Conservation (phyloP, 495 filamentous ascomycete genomes). For the Annulohypoxylon stygium region DNA sequence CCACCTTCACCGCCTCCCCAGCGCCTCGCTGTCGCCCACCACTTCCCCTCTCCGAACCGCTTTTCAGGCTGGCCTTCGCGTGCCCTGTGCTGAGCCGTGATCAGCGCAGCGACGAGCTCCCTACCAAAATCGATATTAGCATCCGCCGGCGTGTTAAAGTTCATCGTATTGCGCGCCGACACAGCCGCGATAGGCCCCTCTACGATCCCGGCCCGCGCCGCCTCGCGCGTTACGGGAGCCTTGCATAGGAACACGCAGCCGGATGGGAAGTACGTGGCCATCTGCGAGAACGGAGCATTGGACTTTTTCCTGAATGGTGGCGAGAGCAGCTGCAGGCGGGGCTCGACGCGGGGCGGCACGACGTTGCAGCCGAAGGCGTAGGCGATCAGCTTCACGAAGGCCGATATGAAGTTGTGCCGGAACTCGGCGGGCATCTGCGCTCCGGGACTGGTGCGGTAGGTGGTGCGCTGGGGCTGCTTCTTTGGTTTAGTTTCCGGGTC, state of each 20-base stretch:
- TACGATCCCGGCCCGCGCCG: constrained; percentile 78
- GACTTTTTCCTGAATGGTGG: constrained; percentile 53
- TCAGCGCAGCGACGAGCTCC: constrained; percentile 79
- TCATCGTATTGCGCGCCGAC: constrained; percentile 68
- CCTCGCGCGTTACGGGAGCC: constrained; percentile 72
- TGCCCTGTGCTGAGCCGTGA: constrained; percentile 85
- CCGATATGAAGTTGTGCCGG: constrained; percentile 75
- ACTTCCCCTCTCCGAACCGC: constrained; percentile 77
- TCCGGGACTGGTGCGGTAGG: constrained; percentile 70
- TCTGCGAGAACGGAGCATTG: constrained; percentile 54
- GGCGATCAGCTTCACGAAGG: constrained; percentile 81
- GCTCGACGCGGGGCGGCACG: constrained; percentile 70
- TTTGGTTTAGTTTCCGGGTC: constrained; percentile 28
- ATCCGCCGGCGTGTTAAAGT: constrained; percentile 58
- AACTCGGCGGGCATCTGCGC: constrained; percentile 80
- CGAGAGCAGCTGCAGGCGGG: constrained; percentile 67
- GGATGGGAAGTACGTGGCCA: constrained; percentile 67
- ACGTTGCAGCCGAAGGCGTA: constrained; percentile 86
- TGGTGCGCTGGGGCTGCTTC: constrained; percentile 37
- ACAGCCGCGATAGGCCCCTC: constrained; percentile 80
- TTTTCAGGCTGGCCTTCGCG: constrained; percentile 76
- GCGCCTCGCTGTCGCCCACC: constrained; percentile 81
- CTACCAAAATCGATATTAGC: constrained; percentile 76
- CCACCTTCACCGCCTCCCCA: constrained; percentile 83
- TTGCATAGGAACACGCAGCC: constrained; percentile 72